Conservation (phyloP, 2,329 filamentous ascomycete species). For the Penicillium capsulatum region DNA sequence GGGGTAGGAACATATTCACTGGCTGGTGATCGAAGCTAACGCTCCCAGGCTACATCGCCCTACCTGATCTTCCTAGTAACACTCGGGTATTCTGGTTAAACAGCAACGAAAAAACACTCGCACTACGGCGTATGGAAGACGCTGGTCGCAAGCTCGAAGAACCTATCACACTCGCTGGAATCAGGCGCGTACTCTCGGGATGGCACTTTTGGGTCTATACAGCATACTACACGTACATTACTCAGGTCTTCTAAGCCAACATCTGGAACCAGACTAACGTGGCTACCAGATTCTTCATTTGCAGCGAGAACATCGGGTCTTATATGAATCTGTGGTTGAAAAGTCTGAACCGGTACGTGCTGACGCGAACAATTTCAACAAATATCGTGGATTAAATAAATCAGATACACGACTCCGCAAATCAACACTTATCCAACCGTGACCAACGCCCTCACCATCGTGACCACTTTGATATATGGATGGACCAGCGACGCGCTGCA, state of each 20-base stretch:
- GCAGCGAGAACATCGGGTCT: neutral
- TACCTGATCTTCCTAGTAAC: neutral
- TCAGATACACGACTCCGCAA: neutral
- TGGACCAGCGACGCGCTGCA: neutral
- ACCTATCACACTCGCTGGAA: neutral
- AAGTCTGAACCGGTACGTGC: neutral
- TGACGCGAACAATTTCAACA: neutral
- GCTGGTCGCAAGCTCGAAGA: neutral
- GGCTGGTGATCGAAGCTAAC: no score
- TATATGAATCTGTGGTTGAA: conserved; percentile 1
- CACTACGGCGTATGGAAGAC: neutral
- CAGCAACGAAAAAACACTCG: neutral
- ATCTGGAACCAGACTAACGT: neutral
- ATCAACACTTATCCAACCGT: neutral
- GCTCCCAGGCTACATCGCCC: neutral
- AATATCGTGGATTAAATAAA: neutral
- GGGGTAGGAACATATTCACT: no score
- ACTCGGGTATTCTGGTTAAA: neutral
- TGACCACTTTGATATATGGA: neutral
- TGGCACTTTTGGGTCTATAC: conserved; percentile 1
- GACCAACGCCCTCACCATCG: neutral
- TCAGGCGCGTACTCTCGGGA: neutral
- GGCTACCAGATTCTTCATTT: neutral
- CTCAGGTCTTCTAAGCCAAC: neutral
- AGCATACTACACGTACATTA: neutral